Conservation (phyloP, 345 rosid species). For the Ricinus communis region DNA sequence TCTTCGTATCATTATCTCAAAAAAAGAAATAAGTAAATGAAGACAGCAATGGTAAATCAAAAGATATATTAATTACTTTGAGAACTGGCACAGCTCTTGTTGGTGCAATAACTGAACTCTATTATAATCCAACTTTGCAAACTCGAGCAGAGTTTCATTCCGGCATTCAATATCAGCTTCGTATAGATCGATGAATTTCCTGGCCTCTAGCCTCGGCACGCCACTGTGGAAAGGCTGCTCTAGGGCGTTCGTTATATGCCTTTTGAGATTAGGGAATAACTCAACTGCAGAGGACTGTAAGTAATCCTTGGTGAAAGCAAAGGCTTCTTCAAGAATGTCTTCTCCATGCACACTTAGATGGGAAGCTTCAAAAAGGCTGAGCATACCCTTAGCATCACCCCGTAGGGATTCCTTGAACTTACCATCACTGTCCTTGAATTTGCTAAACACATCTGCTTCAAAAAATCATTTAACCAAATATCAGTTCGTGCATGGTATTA, state of each 20-base stretch:
- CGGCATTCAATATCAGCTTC: neutral
- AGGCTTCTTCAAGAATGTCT: constrained; percentile 1
- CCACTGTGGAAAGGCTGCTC: neutral
- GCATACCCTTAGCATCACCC: neutral
- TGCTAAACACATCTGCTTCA: constrained; percentile 9
- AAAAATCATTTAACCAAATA: too few species aligned
- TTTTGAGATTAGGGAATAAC: neutral
- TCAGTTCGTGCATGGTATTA: too few species aligned
- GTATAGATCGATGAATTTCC: neutral
- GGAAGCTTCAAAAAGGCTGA: constrained; percentile 12
- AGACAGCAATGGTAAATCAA: neutral
- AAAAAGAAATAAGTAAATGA: neutral
- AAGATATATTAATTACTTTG: neutral
- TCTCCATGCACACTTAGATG: neutral
- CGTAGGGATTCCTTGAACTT: neutral
- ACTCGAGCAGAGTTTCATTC: neutral
- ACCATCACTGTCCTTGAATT: neutral
- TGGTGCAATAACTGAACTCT: constrained; percentile 3
- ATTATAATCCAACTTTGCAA: neutral
- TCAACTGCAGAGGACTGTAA: neutral
- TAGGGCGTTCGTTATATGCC: neutral
- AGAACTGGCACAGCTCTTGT: neutral
- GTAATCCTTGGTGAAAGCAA: neutral
- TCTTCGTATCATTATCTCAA: neutral
- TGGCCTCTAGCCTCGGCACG: neutral